A percentile compares a stretch with the other conserved stretches of the same genome.
Evolutionary conservation across 164 flowering plant species (phyloP).

Genomic region (Pachysandra terminalis): DNA sequence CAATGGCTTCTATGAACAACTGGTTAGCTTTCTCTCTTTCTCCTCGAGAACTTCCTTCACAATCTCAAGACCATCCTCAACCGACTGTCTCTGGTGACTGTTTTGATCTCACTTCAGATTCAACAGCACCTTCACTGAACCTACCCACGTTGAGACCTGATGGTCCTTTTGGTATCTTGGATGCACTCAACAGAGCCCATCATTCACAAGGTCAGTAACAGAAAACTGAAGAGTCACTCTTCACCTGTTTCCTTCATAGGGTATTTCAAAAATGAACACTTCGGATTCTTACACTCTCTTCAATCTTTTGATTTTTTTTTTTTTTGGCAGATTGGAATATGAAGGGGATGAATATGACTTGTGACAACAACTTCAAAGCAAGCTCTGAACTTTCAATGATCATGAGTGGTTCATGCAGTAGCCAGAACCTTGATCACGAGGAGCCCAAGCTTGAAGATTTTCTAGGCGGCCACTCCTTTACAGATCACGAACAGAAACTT

Average conservation of each 20-base stretch:
- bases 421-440: constrained; percentile 31
- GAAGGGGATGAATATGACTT: constrained; percentile 36
- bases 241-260: background rate
- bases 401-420: constrained; percentile 40
- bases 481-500: constrained; percentile 30
- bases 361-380: constrained; percentile 36
- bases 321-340: constrained; percentile 63
- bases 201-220: constrained; percentile 49
- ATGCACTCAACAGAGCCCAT: constrained; percentile 48
- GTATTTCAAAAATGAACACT: background rate
- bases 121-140: constrained; percentile 40
- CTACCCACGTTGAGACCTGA: constrained; percentile 27
- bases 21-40: constrained; percentile 92
- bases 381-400: constrained; percentile 39
- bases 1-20: constrained; percentile 75
- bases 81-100: constrained; percentile 39
- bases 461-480: constrained; percentile 54
- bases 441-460: constrained; percentile 89
- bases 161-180: constrained; percentile 49
- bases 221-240: background rate
- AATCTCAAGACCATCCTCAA: constrained; percentile 29
- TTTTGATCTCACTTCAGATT: constrained; percentile 56
- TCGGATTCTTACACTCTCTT: constrained; percentile 5
- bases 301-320: background rate
- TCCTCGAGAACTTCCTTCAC: constrained; percentile 49